Conservation (phyloP, 192 early-diverging fungal genomes). For the Podila clonocystis region DNA sequence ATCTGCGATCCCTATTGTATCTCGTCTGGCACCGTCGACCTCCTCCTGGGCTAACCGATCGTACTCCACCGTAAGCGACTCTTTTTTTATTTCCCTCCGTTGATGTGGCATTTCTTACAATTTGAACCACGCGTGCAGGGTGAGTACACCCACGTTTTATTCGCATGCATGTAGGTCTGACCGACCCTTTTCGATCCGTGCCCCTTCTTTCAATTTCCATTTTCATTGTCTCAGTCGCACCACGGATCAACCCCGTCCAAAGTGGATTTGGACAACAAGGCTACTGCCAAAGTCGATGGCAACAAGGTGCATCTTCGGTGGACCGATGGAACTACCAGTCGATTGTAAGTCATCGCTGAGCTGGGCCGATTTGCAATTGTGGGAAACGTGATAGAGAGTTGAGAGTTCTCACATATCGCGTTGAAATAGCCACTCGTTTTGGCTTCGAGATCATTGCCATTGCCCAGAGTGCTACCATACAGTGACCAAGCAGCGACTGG, state of each 20-base stretch:
- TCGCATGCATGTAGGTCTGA: background rate
- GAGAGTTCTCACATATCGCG: background rate
- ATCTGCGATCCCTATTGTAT: background rate
- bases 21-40: background rate
- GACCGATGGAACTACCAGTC: conserved; percentile 38
- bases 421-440: conserved; percentile 68
- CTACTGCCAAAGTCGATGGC: conserved; percentile 10
- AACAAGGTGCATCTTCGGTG: conserved; percentile 39
- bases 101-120: background rate
- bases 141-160: background rate
- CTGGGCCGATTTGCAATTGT: background rate
- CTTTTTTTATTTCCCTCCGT: too few relatives aligned
- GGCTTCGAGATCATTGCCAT: conserved; percentile 88
- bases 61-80: background rate
- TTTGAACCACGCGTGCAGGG: background rate
- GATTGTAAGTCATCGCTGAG: conserved; percentile 22
- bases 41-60: background rate
- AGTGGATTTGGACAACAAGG: conserved; percentile 16
- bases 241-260: background rate
- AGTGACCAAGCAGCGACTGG: conserved; percentile 78
- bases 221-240: background rate
- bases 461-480: conserved; percentile 81
- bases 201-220: background rate
- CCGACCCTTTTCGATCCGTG: background rate
- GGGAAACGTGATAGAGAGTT: background rate